Percentiles rank a stretch among this genome's conserved stretches.
These are phyloP conservation scores for Globisporangium echinulatum DNA, from an alignment of 352 stramenopile species.

Conservation along the genomic window DNA sequence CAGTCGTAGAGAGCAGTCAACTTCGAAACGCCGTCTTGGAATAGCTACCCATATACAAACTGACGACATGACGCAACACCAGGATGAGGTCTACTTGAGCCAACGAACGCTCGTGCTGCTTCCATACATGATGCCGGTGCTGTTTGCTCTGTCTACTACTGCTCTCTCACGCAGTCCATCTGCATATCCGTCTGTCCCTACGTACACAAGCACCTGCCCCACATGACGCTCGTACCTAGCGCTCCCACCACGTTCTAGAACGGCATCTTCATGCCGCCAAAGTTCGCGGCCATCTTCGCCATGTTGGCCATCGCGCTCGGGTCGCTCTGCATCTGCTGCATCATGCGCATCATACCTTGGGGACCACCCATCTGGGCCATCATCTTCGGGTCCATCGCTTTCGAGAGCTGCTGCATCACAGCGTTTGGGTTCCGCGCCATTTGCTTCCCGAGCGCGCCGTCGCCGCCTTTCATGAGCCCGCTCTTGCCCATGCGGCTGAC, in stretches of 20 bases:
- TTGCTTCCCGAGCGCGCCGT: constrained; percentile 87
- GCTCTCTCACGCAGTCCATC: neutral
- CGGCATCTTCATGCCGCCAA: constrained; percentile 55
- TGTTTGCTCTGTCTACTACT: neutral
- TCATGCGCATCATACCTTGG: constrained; percentile 89
- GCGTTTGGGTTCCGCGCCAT: constrained; percentile 95
- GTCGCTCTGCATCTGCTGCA: constrained; percentile 92
- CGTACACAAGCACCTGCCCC: neutral
- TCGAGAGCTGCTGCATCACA: constrained; percentile 96
- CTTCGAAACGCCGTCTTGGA: too few species aligned
- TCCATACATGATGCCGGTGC: too few species aligned
- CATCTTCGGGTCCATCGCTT: constrained; percentile 92
- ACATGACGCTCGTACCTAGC: neutral
- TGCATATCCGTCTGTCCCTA: neutral
- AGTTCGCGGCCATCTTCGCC: constrained; percentile 61
- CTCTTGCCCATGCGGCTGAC: constrained; percentile 97
- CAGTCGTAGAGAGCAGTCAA: too few species aligned
- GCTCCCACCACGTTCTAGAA: constrained; percentile 28
- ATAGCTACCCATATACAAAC: too few species aligned
- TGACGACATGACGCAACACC: too few species aligned
- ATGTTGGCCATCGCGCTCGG: constrained; percentile 67
- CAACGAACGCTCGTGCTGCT: too few species aligned
- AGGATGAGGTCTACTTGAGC: too few species aligned
- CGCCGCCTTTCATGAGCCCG: constrained; percentile 88
- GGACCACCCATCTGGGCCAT: constrained; percentile 79